phyloP scores from a whole-genome alignment of 768 basidiomycete genomes.

The Macrolepiota albuminosa region DNA sequence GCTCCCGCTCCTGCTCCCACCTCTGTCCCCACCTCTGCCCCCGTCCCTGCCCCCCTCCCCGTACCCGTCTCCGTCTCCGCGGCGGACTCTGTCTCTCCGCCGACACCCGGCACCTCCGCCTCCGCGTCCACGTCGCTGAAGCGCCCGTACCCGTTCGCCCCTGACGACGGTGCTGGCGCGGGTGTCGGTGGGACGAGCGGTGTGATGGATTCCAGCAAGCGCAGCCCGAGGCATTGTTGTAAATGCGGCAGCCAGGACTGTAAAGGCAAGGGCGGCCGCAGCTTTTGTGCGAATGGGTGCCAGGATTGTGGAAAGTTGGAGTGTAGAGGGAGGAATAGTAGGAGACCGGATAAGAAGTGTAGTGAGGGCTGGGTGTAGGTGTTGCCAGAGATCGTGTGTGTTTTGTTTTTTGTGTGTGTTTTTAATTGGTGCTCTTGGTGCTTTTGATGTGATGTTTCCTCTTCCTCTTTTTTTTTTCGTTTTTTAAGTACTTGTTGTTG shows the following conservation, averaged over 20 bases:
- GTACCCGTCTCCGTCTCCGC: too few relatives aligned
- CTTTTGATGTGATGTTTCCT: not conserved
- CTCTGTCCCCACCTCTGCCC: not conserved
- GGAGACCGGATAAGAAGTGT: slow-evolving; percentile 73
- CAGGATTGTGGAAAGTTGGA: slow-evolving; percentile 82
- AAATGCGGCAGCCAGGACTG: slow-evolving; percentile 81
- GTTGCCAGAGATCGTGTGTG: too few relatives aligned
- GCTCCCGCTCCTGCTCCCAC: not conserved
- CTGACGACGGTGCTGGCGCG: not conserved
- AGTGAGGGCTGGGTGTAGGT: slow-evolving; percentile 41
- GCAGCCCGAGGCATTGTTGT: slow-evolving; percentile 70
- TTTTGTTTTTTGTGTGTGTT: not conserved
- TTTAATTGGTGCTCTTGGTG: too few relatives aligned
- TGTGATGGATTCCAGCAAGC: slow-evolving; percentile 42
- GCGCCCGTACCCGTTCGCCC: not conserved
- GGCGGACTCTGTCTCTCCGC: not conserved
- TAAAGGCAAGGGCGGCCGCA: slow-evolving; percentile 77
- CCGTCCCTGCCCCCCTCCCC: not conserved
- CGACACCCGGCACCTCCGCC: not conserved
- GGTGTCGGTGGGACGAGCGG: slow-evolving; percentile 15
- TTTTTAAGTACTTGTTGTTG: not conserved
- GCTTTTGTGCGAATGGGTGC: slow-evolving; percentile 69
- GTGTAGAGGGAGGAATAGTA: slow-evolving; percentile 73
- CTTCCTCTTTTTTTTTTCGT: not conserved
- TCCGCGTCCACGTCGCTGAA: not conserved